These are phyloP conservation scores for Zasmidium cellare DNA, from an alignment of 2,329 filamentous ascomycete genomes.

Conservation along the genomic window DNA sequence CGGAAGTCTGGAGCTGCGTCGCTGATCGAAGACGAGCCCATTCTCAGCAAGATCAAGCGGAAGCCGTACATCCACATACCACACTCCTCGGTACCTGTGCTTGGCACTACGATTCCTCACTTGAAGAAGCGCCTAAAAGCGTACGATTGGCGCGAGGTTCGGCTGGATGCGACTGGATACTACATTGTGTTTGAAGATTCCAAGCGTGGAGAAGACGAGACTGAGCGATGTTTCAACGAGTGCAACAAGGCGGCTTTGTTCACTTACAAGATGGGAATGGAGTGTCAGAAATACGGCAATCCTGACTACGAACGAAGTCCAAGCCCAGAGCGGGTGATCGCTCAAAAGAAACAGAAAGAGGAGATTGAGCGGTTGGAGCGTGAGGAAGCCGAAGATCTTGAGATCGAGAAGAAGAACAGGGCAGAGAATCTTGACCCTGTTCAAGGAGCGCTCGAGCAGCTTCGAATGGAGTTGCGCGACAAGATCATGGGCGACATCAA, in stretches of 20 bases:
- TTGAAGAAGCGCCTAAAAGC: conserved; percentile 85
- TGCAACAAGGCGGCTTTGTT: conserved; percentile 85
- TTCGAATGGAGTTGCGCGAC: conserved; percentile 78
- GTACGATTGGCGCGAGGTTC: conserved; percentile 77
- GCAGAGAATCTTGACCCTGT: conserved; percentile 91
- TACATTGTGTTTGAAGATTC: conserved; percentile 88
- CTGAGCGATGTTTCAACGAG: conserved; percentile 73
- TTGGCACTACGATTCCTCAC: conserved; percentile 82
- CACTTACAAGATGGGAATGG: conserved; percentile 91
- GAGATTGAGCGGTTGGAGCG: conserved; percentile 66
- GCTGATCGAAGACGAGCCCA: conserved; percentile 64
- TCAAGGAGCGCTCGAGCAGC: conserved; percentile 73
- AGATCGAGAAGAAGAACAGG: conserved; percentile 85
- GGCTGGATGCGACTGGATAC: conserved; percentile 83
- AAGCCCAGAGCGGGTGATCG: conserved; percentile 51
- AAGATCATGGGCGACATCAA: conserved; percentile 89
- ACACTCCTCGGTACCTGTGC: conserved; percentile 81
- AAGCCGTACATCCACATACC: conserved; percentile 90
- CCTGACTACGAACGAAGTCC: conserved; percentile 60
- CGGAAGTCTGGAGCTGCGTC: conserved; percentile 45
- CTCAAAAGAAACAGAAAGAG: conserved; percentile 58
- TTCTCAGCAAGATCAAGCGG: conserved; percentile 69
- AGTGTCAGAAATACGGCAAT: conserved; percentile 70
- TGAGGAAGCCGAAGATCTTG: conserved; percentile 78
- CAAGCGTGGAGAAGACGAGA: conserved; percentile 73